Conservation (phyloP, 2,329 filamentous ascomycete species). For the Elsinoe arachidis region DNA sequence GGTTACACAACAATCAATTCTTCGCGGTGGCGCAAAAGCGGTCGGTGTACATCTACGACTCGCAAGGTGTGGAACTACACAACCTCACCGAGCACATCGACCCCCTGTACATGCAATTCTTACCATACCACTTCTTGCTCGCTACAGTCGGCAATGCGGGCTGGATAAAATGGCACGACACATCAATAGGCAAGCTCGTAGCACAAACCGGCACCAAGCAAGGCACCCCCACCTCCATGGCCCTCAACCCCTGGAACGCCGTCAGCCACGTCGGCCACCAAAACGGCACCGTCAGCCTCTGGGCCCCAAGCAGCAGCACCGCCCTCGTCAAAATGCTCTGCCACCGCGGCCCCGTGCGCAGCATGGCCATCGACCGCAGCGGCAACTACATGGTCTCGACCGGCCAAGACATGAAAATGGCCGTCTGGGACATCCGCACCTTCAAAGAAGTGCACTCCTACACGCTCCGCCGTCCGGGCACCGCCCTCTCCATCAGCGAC, state of each 20-base stretch:
- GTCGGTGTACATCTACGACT: slow-evolving; percentile 93
- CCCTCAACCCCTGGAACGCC: slow-evolving; percentile 87
- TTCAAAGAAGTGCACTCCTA: slow-evolving; percentile 90
- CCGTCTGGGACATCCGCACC: slow-evolving; percentile 92
- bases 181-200: slow-evolving; percentile 83
- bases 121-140: slow-evolving; percentile 92
- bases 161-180: slow-evolving; percentile 88
- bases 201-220: slow-evolving; percentile 76
- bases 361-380: slow-evolving; percentile 75
- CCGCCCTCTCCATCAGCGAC: slow-evolving; percentile 81
- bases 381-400: slow-evolving; percentile 93
- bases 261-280: slow-evolving; percentile 89
- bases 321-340: slow-evolving; percentile 86
- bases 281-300: slow-evolving; percentile 87
- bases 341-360: slow-evolving; percentile 80
- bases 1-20: slow-evolving; percentile 89
- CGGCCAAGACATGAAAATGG: slow-evolving; percentile 82
- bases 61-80: slow-evolving; percentile 83
- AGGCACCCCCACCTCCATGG: slow-evolving; percentile 72
- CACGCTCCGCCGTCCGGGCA: slow-evolving; percentile 71
- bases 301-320: slow-evolving; percentile 84
- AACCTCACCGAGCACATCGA: slow-evolving; percentile 85
- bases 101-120: slow-evolving; percentile 86
- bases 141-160: slow-evolving; percentile 77
- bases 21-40: slow-evolving; percentile 97